Evolutionary conservation across 2,329 filamentous ascomycete species (phyloP), one percentile per base, ranked within the genome.

Genomic region (Fusarium odoratissimum): DNA sequence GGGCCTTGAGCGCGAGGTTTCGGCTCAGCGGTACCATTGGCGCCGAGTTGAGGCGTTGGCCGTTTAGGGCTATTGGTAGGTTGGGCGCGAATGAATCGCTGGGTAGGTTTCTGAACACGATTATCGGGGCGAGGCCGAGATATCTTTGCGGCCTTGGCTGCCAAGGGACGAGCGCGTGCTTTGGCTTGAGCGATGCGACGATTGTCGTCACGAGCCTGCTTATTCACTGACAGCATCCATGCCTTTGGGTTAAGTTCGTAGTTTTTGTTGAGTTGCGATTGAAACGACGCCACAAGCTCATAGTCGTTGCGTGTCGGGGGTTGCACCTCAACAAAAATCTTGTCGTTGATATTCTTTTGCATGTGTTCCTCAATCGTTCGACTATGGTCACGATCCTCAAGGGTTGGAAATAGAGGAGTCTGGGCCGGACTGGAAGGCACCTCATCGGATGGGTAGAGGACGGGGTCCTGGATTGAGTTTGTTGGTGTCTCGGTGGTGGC

Each of bases 231-330:
- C 57, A 80, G 79, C 33, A 89, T 80, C 86, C 87, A 90, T 5
- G 75, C 79, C 30, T 76, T 80, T 3, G 82, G 88, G 72, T 90
- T 82, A 31, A 76, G 73, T 25, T 74, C 74, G 74, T 80, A 88
- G 60, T 80, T 80, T 75, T 84, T 83, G 79, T 87, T 84, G 59
- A 90, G 83, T 49, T 87, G 83, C 8, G 88, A 88, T 60, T 82
- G 83, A 79, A 91, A 89, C 58, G 82, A 83, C 52, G 91, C 78
- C 21, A 83, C 83, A 42, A 90, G 77, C 75, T 86, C 83, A 74
- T 91, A 91, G 42, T 91, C 87, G 62, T 87, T 84, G 37, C 80
- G 82, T 31, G 80, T 82, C 1, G 89, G 89, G 14, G 87, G 87
- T 5, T 83, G 75, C 13, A 84, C 79, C 31, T 79, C 77, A 73